These are phyloP conservation scores for Hypomontagnella submonticulosa DNA, from an alignment of 495 filamentous ascomycete species.

Conservation along the genomic window DNA sequence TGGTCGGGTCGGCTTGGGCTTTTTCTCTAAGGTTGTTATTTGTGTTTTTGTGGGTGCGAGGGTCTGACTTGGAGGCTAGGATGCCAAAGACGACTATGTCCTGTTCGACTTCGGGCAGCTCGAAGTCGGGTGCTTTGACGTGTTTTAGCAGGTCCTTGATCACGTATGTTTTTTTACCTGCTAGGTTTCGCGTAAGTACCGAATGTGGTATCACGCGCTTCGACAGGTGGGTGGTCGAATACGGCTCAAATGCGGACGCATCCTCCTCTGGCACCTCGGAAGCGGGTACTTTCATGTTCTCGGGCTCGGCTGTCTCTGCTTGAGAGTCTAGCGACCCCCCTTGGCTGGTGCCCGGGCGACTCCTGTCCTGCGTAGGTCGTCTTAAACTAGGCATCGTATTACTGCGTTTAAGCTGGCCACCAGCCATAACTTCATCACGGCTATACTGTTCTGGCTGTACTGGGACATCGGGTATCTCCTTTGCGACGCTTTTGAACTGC, in stretches of 20 bases:
- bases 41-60: constrained; percentile 73
- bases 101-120: constrained; percentile 82
- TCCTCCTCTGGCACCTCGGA: constrained; percentile 52
- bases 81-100: constrained; percentile 91
- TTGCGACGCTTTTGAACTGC: constrained; percentile 69
- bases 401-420: constrained; percentile 58
- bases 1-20: constrained; percentile 56
- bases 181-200: constrained; percentile 76
- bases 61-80: constrained; percentile 85
- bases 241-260: constrained; percentile 77
- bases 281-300: constrained; percentile 30
- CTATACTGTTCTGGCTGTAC: constrained; percentile 63
- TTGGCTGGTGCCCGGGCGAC: constrained; percentile 25
- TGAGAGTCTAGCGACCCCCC: constrained; percentile 27
- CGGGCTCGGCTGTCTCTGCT: constrained; percentile 29
- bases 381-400: constrained; percentile 62
- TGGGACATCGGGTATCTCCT: constrained; percentile 62
- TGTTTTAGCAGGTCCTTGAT: constrained; percentile 84
- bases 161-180: constrained; percentile 77
- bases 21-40: constrained; percentile 48
- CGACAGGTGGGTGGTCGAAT: constrained; percentile 84
- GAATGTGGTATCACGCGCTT: constrained; percentile 87
- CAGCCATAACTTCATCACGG: constrained; percentile 71
- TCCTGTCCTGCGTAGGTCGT: constrained; percentile 36
- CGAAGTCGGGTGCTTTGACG: constrained; percentile 85